Percentiles rank a stretch among this genome's conserved stretches.
Evolutionary conservation across 257 asterid genomes (phyloP).

Genomic region (Solanum appendiculatum): DNA sequence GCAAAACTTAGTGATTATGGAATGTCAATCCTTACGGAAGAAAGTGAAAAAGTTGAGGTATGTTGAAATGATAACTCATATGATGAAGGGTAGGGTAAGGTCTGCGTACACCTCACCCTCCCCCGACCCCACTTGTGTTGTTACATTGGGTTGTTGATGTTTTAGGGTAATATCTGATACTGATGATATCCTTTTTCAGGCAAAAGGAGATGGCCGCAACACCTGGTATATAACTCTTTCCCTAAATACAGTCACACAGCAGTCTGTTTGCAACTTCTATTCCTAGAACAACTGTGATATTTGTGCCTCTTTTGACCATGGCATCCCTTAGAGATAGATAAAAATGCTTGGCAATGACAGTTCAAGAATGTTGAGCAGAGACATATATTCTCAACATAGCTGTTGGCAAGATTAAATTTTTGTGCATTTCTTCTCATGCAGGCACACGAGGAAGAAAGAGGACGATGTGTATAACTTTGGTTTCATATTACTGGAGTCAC

Average conservation of each 20-base stretch:
- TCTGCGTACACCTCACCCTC: background rate
- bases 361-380: background rate
- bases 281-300: background rate
- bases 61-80: background rate
- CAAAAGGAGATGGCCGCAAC: constrained; percentile 3
- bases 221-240: background rate
- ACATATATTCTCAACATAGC: background rate
- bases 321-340: background rate
- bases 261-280: background rate
- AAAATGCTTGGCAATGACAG: background rate
- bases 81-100: background rate
- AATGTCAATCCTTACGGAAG: constrained; percentile 48
- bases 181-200: background rate
- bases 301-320: background rate
- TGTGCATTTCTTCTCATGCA: constrained; percentile 14
- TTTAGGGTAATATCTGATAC: background rate
- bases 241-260: background rate
- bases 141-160: background rate
- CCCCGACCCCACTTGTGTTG: background rate
- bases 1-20: constrained; percentile 73
- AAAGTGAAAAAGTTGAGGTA: constrained; percentile 32
- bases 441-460: constrained; percentile 46
- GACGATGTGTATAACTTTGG: constrained; percentile 74
- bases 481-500: constrained; percentile 44
- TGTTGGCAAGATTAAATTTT: background rate